Conservation (phyloP, 169 alveolate species). For the Plasmodium coatneyi region DNA sequence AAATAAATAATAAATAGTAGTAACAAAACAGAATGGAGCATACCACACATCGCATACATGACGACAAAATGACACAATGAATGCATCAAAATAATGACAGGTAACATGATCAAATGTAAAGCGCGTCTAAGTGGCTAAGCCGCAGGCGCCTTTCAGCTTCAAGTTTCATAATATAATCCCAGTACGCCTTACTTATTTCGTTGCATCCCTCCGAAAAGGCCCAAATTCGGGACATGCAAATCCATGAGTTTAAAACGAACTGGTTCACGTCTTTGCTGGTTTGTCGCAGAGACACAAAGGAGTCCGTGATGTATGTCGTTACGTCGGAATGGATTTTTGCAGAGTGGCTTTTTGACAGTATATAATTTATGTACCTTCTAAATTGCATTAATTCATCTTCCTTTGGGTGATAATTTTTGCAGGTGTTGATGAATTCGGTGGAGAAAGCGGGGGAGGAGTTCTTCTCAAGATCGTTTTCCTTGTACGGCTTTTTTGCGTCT, state of each 20-base stretch:
- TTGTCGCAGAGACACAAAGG: constrained; percentile 61
- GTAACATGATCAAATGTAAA: neutral
- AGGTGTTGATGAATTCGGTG: constrained; percentile 36
- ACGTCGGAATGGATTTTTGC: constrained; percentile 48
- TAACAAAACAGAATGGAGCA: neutral
- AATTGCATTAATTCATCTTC: constrained; percentile 69
- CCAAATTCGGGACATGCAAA: constrained; percentile 69
- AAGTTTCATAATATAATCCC: constrained; percentile 58
- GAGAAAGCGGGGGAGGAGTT: neutral
- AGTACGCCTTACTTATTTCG: constrained; percentile 41
- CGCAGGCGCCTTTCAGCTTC: constrained; percentile 51
- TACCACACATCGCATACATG: neutral
- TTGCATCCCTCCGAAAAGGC: constrained; percentile 72
- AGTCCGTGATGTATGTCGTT: constrained; percentile 57
- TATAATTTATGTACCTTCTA: constrained; percentile 74
- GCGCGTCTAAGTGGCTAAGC: constrained; percentile 8
- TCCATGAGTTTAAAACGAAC: constrained; percentile 67
- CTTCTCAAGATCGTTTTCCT: neutral
- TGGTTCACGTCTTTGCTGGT: constrained; percentile 52
- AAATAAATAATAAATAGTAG: neutral
- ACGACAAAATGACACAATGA: neutral
- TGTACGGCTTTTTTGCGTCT: neutral
- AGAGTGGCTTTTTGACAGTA: constrained; percentile 59
- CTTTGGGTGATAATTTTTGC: constrained; percentile 38
- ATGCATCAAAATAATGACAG: neutral